Evolutionary conservation across 352 stramenopile genomes (phyloP).

Genomic region (Globisporangium camurandrum): DNA sequence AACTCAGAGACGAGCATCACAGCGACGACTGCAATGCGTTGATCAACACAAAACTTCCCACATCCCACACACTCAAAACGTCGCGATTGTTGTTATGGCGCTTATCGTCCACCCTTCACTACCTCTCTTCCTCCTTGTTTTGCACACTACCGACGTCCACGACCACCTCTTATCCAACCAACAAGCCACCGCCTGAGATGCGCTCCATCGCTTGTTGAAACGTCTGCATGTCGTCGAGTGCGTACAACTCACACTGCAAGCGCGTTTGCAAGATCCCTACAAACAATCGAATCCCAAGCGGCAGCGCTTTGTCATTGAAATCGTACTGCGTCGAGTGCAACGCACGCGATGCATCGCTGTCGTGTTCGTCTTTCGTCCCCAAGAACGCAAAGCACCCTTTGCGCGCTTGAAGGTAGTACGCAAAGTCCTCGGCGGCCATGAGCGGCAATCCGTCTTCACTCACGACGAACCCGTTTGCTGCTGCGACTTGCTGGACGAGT

Average conservation of each 20-base stretch:
- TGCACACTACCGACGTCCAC: too few species aligned
- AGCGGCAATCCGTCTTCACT: conserved; percentile 76
- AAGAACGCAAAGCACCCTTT: conserved; percentile 85
- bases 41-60: too few species aligned
- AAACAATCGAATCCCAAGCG: conserved; percentile 77
- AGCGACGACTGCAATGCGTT: too few species aligned
- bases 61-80: too few species aligned
- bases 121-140: too few species aligned
- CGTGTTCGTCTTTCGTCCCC: conserved; percentile 61
- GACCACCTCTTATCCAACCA: too few species aligned
- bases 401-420: conserved; percentile 79
- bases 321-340: conserved; percentile 79
- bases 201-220: conserved; percentile 77
- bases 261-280: conserved; percentile 63
- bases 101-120: too few species aligned
- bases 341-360: conserved; percentile 44
- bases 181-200: conserved; percentile 32
- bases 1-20: too few species aligned
- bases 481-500: conserved; percentile 63
- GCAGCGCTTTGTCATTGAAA: conserved; percentile 81
- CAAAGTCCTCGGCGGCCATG: conserved; percentile 95
- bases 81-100: too few species aligned
- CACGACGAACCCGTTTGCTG: conserved; percentile 67
- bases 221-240: conserved; percentile 56
- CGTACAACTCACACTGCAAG: conserved; percentile 60